Percentiles rank a stretch among this genome's conserved stretches.
phyloP scores from a whole-genome alignment of 2,329 filamentous ascomycete species.

The Ustulina deusta region DNA sequence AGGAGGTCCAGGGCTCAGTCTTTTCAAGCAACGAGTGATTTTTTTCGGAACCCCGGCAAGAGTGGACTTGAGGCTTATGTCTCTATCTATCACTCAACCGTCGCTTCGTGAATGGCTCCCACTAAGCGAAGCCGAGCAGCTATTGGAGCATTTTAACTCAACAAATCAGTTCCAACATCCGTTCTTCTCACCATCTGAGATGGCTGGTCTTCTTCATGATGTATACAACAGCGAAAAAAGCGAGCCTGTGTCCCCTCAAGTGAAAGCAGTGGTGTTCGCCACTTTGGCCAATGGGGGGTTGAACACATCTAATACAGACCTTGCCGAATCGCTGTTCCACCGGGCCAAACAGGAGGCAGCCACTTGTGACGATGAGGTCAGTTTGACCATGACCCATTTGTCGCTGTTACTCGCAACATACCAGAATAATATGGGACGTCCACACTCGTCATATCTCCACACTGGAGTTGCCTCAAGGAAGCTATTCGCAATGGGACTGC shows the following conservation, averaged over 20 bases:
- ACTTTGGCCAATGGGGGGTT: slow-evolving; percentile 26
- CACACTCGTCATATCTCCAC: slow-evolving; percentile 30
- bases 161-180: slow-evolving; percentile 25
- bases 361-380: slow-evolving; percentile 23
- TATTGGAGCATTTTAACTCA: slow-evolving; percentile 22
- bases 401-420: slow-evolving; percentile 29
- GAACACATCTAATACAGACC: slow-evolving; percentile 20
- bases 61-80: slow-evolving; percentile 12
- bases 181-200: slow-evolving; percentile 20
- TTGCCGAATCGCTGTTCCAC: slow-evolving; percentile 26
- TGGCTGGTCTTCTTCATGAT: slow-evolving; percentile 16
- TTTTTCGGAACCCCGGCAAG: slow-evolving; percentile 32
- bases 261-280: slow-evolving; percentile 15
- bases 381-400: slow-evolving; percentile 30
- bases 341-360: slow-evolving; percentile 27
- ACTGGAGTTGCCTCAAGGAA: slow-evolving; percentile 29
- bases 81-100: neutral
- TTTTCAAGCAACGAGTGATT: slow-evolving; percentile 27
- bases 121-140: slow-evolving; percentile 14
- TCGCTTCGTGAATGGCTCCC: slow-evolving; percentile 24
- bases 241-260: slow-evolving; percentile 9
- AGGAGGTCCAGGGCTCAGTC: slow-evolving; percentile 25
- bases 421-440: slow-evolving; percentile 29
- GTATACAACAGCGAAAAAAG: slow-evolving; percentile 15
- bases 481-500: slow-evolving; percentile 26